Evolutionary conservation across 768 basidiomycete species (phyloP), one percentile per base, ranked within the genome.

Genomic region (Phanerodontia chrysosporium): DNA sequence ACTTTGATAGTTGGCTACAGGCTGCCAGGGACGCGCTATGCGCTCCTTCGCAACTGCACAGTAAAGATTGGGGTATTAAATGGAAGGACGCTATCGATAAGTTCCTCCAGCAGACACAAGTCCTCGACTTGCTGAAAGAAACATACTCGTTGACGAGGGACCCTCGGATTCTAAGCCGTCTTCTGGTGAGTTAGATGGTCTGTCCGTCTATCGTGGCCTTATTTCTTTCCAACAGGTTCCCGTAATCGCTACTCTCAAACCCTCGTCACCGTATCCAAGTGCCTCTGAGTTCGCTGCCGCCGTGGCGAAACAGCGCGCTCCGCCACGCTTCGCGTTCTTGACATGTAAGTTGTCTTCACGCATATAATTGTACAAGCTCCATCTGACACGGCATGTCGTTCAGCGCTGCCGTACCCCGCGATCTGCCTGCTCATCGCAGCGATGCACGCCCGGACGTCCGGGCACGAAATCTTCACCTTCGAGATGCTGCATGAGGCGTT

Each of bases 401-500:
- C 64, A 94, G 91, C 78, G 57, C 70, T 95, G 22, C 75, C 92
- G 21, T 92, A 95, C 67, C 90, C 95, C 8, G 76, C 83, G 2
- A 72, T 93, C 21, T 94, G 92, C 67, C 79, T 96, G 29, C 80
- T 97, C 45, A 87, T 98, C 59, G 89, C 95, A n/a, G 80, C 85
- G 14, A 80, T 86, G 66, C 95, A 97, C 67, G 79, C 85, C 3
- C 75, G 84, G 25, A 86, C 85, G 10, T 83, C 84, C 6, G 95
- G 95, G 0, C 87, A 94, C 59, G 79, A 88, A 21, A 74, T 75
- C 14, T 86, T 97, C 72, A 98, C 91, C 29, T 96, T 98, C 68
- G 92, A 95, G 66, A 93, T 95, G 86, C 80, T 96, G 8, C 80
- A 89, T 61, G 90, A 92, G 54, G 78, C 79, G 30, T 94, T 95